phyloP scores from a whole-genome alignment of 2,329 filamentous ascomycete species.

The Neopestalotiopsis clavispora region DNA sequence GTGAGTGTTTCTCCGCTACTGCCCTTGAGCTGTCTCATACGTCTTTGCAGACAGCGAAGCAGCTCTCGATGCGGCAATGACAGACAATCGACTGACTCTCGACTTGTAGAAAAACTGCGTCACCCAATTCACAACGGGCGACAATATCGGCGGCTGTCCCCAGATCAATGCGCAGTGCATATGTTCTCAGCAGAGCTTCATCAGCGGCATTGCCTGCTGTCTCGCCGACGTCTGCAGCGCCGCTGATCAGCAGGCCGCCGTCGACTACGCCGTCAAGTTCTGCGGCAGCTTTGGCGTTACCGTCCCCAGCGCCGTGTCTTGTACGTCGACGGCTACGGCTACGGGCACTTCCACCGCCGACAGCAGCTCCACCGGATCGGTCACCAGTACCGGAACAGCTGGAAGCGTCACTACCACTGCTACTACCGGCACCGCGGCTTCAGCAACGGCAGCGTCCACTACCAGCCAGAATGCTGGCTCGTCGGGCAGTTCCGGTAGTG shows the following conservation, averaged over 20 bases:
- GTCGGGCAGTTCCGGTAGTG: background rate
- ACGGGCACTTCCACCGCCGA: conserved; percentile 12
- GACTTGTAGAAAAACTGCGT: conserved; percentile 35
- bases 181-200: conserved; percentile 49
- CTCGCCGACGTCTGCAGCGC: conserved; percentile 46
- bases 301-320: conserved; percentile 13
- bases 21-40: background rate
- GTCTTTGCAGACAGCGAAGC: background rate
- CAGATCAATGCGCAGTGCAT: conserved; percentile 52
- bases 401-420: conserved; percentile 5
- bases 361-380: conserved; percentile 21
- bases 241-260: conserved; percentile 41
- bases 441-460: background rate
- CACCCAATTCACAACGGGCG: conserved; percentile 39
- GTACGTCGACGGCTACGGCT: conserved; percentile 13
- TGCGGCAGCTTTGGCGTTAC: conserved; percentile 38
- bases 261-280: conserved; percentile 37
- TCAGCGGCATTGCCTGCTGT: conserved; percentile 54
- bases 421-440: conserved; percentile 4
- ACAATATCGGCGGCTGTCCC: conserved; percentile 42
- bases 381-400: conserved; percentile 13
- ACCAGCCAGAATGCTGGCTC: background rate
- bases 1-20: conserved; percentile 45
- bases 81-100: background rate
- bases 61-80: conserved; percentile 20